Evolutionary conservation across 441 rosid genomes (phyloP), one percentile per base, ranked within the genome.

Genomic region (Adansonia grandidieri): DNA sequence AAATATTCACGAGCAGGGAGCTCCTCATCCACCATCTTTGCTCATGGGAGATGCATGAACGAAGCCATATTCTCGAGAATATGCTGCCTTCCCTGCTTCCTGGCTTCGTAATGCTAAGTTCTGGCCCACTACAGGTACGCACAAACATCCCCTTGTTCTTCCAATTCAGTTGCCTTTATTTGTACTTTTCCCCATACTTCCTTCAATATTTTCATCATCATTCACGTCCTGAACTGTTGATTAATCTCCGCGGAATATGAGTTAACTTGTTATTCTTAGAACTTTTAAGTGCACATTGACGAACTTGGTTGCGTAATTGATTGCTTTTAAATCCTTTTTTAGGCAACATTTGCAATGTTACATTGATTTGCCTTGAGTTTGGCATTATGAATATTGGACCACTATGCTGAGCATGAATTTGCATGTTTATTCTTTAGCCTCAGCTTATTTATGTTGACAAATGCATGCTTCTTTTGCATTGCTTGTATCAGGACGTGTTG

Each of bases 11-110:
- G 56, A 81, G 72, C 93, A 93, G 99, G 90, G 96, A 80, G 97
- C 99, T 42, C 99, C 98, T 79, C 99, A 96, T 87, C 97, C 99
- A 24, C 96, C 94, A 75, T 89, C 92, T 45, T 81, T 96, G 93
- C 95, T 96, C 74, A 93, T 96, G 99, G 95, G 89, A 84, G 98
- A 96, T 80, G 19, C 91, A 73, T 96, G 99, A 98, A 86, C 89
- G 20, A 92, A 93, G 70, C 97, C 98, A 14, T 96, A 96, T 82
- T 85, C 95, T 28, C 83, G 97, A 62, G 97, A 93, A 76, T 90
- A 90, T 75, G 99, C 99, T 47, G 97, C 95, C 75, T 93, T 89
- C 91, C 97, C 98, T 45, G 98, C 98, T 79, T 78, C 98, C 37
- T 96, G 99, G 99, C 97, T 96, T 80, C 92, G 93, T 0, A 54